phyloP scores from a whole-genome alignment of 176 grass and related monocot species.

The Phoenix dactylifera region DNA sequence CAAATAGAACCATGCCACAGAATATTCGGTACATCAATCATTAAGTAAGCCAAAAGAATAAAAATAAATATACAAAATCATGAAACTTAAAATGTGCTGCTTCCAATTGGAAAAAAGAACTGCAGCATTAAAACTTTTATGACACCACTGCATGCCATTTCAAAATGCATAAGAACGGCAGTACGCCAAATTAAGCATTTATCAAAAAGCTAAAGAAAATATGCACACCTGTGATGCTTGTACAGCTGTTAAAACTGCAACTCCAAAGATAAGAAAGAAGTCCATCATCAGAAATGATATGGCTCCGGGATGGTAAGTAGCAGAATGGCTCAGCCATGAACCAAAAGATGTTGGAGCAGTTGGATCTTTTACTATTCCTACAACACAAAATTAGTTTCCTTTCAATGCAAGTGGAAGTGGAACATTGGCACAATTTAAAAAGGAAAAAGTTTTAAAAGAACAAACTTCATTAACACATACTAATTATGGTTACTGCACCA shows the following conservation, averaged over 20 bases:
- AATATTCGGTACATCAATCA: too few relatives aligned
- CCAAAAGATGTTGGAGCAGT: conserved; percentile 63
- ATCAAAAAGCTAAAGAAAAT: too few relatives aligned
- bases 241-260: conserved; percentile 60
- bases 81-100: too few relatives aligned
- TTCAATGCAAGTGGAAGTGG: not conserved
- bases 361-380: conserved; percentile 73
- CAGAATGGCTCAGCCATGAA: conserved; percentile 68
- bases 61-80: too few relatives aligned
- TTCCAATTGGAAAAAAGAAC: too few relatives aligned
- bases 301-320: conserved; percentile 50
- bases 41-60: too few relatives aligned
- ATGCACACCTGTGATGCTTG: conserved; percentile 82
- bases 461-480: conserved; percentile 32
- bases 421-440: too few relatives aligned
- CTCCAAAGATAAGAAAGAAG: conserved; percentile 78
- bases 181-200: too few relatives aligned
- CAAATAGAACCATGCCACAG: too few relatives aligned
- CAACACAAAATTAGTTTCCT: conserved; percentile 2
- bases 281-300: conserved; percentile 68
- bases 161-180: too few relatives aligned
- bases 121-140: too few relatives aligned
- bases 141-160: too few relatives aligned
- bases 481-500: conserved; percentile 65
- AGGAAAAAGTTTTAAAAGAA: conserved; percentile 18